Evolutionary conservation across 2,329 filamentous ascomycete genomes (phyloP).

Genomic region (Hymenoscyphus infarciens): DNA sequence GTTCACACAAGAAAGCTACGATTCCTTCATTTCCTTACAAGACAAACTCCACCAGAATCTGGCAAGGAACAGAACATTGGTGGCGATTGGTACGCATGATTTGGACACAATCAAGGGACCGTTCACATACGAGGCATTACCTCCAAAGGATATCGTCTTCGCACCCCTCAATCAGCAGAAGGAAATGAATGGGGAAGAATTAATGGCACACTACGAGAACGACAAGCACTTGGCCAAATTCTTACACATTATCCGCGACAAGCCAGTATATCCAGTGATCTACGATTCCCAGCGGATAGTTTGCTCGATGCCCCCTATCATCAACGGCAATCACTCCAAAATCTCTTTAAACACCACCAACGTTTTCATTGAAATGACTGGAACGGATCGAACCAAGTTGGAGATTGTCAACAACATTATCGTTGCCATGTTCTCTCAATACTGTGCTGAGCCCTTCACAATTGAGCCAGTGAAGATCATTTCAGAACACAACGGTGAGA

Average conservation of each 20-base stretch:
- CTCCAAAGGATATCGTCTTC: constrained; percentile 91
- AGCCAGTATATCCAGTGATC: constrained; percentile 92
- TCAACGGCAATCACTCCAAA: constrained; percentile 96
- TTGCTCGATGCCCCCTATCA: constrained; percentile 93
- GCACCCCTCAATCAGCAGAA: constrained; percentile 85
- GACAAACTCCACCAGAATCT: constrained; percentile 98
- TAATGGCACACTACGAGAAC: constrained; percentile 94
- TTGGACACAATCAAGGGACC: constrained; percentile 89
- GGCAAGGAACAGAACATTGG: constrained; percentile 85
- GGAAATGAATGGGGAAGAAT: constrained; percentile 78
- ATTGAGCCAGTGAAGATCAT: constrained; percentile 91
- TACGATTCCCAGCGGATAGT: constrained; percentile 84
- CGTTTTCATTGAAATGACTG: constrained; percentile 95
- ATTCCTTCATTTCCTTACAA: constrained; percentile 95
- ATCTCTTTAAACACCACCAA: constrained; percentile 89
- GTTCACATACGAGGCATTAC: constrained; percentile 91
- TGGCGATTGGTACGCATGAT: constrained; percentile 97
- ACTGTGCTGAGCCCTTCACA: constrained; percentile 84
- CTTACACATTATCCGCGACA: constrained; percentile 91
- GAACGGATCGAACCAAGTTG: constrained; percentile 91
- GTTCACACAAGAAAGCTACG: constrained; percentile 87
- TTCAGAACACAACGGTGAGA: constrained; percentile 84
- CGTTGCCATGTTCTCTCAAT: constrained; percentile 94
- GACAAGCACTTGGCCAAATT: constrained; percentile 89
- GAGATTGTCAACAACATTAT: constrained; percentile 95